phyloP scores from a whole-genome alignment of 768 basidiomycete genomes.

The Agrocybe praecox region DNA sequence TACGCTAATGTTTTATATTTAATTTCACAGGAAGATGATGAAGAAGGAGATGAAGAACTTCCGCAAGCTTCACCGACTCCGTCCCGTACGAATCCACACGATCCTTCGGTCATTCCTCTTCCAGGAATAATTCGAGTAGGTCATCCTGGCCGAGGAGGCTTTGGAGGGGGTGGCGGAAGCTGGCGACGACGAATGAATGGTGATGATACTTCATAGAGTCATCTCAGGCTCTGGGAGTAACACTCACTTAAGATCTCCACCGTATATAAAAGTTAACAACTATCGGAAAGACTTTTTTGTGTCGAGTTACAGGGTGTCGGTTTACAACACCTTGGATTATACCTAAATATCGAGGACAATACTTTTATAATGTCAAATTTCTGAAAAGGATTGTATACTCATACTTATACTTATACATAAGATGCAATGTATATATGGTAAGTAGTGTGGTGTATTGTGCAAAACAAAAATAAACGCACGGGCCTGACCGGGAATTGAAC shows the following conservation, averaged over 20 bases:
- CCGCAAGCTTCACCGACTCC: neutral
- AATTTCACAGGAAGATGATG: constrained; percentile 26
- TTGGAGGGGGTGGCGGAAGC: constrained; percentile 9
- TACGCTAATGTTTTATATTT: constrained; percentile 9
- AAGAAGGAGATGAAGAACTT: constrained; percentile 30
- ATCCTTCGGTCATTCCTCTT: constrained; percentile 27
- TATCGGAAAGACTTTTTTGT: too few relatives aligned
- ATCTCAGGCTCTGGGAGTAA: neutral
- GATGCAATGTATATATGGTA: neutral
- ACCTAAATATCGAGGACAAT: too few relatives aligned
- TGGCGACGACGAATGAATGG: constrained; percentile 2
- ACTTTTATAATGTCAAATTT: too few relatives aligned
- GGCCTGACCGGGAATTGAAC: constrained; percentile 86
- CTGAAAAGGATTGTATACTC: too few relatives aligned
- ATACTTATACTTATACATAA: too few relatives aligned
- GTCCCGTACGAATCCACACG: constrained; percentile 12
- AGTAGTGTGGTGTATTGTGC: neutral
- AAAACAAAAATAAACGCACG: constrained; percentile 18
- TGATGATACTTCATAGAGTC: neutral
- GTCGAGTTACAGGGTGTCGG: too few relatives aligned
- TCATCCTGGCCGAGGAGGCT: constrained; percentile 54
- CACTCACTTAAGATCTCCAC: neutral
- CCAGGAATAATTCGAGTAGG: constrained; percentile 54
- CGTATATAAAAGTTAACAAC: too few relatives aligned
- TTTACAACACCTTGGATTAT: too few relatives aligned